Evolutionary conservation across 352 stramenopile species (phyloP).

Genomic region (Pythium brachiatum): DNA sequence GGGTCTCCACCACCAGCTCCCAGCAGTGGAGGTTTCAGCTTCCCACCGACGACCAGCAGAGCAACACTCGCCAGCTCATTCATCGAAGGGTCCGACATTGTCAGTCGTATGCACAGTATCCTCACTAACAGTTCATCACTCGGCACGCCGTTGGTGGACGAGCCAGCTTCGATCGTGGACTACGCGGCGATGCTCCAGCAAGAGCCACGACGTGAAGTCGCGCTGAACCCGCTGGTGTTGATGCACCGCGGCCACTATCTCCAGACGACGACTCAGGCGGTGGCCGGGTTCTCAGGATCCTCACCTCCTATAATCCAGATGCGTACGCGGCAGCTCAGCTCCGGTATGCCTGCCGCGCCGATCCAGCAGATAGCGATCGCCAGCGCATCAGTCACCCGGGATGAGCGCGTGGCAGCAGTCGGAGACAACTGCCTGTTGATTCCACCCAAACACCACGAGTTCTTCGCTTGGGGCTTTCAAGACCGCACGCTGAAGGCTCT

Average conservation of each 20-base stretch:
- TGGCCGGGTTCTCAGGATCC: neutral
- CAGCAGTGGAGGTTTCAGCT: constrained; percentile 4
- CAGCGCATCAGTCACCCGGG: constrained; percentile 43
- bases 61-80: constrained; percentile 52
- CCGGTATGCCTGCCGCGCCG: constrained; percentile 25
- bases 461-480: constrained; percentile 68
- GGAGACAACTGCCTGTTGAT: constrained; percentile 56
- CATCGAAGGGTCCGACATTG: constrained; percentile 63
- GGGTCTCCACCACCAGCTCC: constrained; percentile 13
- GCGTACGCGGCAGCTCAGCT: constrained; percentile 31
- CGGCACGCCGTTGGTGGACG: constrained; percentile 20
- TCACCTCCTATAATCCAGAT: constrained; percentile 4
- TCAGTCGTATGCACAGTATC: constrained; percentile 71
- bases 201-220: constrained; percentile 43
- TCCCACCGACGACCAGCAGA: constrained; percentile 20
- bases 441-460: constrained; percentile 59
- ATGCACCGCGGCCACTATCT: constrained; percentile 33
- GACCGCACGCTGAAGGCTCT: constrained; percentile 65
- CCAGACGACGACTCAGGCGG: neutral
- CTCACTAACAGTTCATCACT: constrained; percentile 37
- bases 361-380: constrained; percentile 51
- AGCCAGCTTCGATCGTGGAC: constrained; percentile 41
- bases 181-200: constrained; percentile 50
- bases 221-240: constrained; percentile 42
- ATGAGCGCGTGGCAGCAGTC: constrained; percentile 44